Percentiles rank a stretch among this genome's conserved stretches.
phyloP scores from a whole-genome alignment of 352 stramenopile species.

The Phytophthora sp. region DNA sequence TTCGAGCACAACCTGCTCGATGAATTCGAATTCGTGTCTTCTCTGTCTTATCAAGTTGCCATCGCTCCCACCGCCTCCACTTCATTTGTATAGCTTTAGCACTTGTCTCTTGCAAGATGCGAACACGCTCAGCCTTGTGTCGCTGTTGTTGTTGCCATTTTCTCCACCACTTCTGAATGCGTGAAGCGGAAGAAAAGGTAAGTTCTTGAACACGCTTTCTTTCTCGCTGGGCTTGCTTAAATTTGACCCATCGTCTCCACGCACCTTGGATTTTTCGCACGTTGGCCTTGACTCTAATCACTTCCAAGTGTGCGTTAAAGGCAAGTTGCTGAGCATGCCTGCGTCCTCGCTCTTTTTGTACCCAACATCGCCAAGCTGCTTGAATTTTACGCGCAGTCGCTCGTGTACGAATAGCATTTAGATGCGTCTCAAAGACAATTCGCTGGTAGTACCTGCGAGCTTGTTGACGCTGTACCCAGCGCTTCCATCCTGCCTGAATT shows the following conservation, averaged over 20 bases:
- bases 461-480: background rate
- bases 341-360: background rate
- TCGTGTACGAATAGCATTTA: constrained; percentile 1
- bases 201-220: background rate
- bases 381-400: constrained; percentile 9
- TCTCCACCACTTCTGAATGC: constrained; percentile 30
- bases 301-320: constrained; percentile 5
- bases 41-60: constrained; percentile 5
- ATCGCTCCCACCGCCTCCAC: constrained; percentile 18
- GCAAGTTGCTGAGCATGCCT: background rate
- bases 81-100: constrained; percentile 24
- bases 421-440: background rate
- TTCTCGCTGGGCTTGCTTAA: background rate
- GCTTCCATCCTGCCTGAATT: constrained; percentile 7
- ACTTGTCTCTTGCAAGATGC: constrained; percentile 13
- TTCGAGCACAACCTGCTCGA: constrained; percentile 14
- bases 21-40: constrained; percentile 7
- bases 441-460: background rate
- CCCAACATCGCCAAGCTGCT: constrained; percentile 3
- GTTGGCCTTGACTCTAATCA: background rate
- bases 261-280: constrained; percentile 14
- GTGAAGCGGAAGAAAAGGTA: constrained; percentile 3
- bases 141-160: constrained; percentile 8
- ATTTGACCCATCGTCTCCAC: constrained; percentile 7
- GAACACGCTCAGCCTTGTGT: constrained; percentile 13